Conservation (phyloP, 768 basidiomycete genomes). For the Auriscalpium orientale region DNA sequence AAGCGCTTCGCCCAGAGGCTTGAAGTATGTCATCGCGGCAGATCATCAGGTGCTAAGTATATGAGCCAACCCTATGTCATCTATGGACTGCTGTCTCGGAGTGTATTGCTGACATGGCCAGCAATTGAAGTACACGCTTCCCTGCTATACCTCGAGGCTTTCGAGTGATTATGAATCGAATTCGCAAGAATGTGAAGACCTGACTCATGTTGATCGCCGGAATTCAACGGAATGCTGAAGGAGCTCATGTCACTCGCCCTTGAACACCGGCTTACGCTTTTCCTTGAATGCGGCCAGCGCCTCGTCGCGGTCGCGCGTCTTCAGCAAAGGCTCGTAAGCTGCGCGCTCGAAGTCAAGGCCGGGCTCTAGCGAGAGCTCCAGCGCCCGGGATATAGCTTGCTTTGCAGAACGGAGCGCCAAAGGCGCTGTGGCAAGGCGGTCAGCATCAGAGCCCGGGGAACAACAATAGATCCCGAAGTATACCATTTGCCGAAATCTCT, state of each 20-base stretch:
- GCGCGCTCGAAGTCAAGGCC: conserved; percentile 91
- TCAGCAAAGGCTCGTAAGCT: conserved; percentile 74
- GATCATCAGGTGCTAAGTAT: too few relatives aligned
- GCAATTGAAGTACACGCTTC: too few relatives aligned
- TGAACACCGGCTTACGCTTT: conserved; percentile 73
- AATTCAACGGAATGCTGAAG: too few relatives aligned
- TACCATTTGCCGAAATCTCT: conserved; percentile 63
- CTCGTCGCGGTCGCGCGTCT: conserved; percentile 70
- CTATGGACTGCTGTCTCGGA: too few relatives aligned
- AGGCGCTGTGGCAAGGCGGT: conserved; percentile 46
- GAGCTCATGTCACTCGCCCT: conserved; percentile 50
- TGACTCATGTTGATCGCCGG: too few relatives aligned
- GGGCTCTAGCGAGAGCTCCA: conserved; percentile 71
- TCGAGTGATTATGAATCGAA: too few relatives aligned
- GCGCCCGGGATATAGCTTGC: conserved; percentile 71
- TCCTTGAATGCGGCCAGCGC: conserved; percentile 82
- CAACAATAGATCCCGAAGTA: background rate
- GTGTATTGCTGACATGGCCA: too few relatives aligned
- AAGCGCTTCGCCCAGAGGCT: too few relatives aligned
- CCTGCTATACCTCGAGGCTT: too few relatives aligned
- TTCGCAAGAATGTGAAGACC: too few relatives aligned
- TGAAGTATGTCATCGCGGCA: too few relatives aligned
- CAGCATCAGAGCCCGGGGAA: background rate
- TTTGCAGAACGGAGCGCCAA: conserved; percentile 86
- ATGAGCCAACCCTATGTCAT: too few relatives aligned